These are phyloP conservation scores for Blastobotrys capitulatus DNA, from an alignment of 1,139 yeast species.

Conservation along the genomic window DNA sequence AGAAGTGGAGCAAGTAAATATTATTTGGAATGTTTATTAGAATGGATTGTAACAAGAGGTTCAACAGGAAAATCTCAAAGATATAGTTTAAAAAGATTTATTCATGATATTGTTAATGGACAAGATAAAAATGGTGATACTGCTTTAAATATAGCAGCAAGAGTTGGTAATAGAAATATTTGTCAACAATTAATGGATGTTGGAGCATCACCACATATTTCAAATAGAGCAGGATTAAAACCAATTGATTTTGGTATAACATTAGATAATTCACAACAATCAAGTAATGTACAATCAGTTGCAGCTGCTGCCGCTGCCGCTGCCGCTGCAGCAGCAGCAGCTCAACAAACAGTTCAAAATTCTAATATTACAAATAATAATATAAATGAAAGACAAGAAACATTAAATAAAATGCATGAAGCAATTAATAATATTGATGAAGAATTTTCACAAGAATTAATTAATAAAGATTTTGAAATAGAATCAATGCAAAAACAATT, in stretches of 20 bases:
- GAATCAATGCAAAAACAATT: conserved; percentile 44
- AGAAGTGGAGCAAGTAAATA: conserved; percentile 66
- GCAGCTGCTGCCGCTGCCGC: background rate
- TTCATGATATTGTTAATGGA: conserved; percentile 62
- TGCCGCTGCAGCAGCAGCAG: background rate
- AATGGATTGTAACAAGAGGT: conserved; percentile 67
- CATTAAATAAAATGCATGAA: conserved; percentile 40
- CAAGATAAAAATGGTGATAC: conserved; percentile 85
- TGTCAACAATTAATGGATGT: conserved; percentile 76
- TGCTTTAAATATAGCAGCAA: conserved; percentile 81
- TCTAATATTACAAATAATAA: conserved; percentile 9
- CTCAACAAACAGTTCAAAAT: background rate
- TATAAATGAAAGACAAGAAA: conserved; percentile 36
- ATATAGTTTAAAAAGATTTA: conserved; percentile 54
- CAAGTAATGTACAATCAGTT: background rate
- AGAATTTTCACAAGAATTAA: conserved; percentile 47
- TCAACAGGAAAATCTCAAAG: conserved; percentile 38
- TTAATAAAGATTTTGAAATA: conserved; percentile 41
- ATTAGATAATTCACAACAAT: background rate
- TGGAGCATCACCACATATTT: conserved; percentile 74
- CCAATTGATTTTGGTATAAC: conserved; percentile 72
- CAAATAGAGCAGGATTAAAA: conserved; percentile 79
- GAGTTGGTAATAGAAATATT: conserved; percentile 76
- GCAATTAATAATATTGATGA: conserved; percentile 32
- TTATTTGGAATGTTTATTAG: conserved; percentile 69